Evolutionary conservation across 192 early-diverging fungal genomes (phyloP), one percentile per base, ranked within the genome.

Genomic region (Coemansia sp.): DNA sequence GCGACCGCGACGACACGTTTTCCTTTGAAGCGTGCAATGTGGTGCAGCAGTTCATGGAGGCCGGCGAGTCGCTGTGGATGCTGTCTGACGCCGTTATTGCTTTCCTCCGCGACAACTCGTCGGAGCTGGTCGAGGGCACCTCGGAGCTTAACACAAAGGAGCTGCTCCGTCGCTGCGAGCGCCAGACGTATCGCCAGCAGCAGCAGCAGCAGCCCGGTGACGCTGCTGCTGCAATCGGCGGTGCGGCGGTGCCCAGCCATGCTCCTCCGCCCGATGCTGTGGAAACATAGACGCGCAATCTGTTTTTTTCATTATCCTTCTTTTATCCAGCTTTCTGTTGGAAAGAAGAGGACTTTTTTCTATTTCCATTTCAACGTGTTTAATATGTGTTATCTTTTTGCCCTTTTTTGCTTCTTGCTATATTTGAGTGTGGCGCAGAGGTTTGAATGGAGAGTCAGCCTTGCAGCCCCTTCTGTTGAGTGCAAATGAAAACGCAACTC

Each of bases 11-110:
- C 58, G 80, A 82, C 58, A 77, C 80, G 41, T 82, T 82, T 41
- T 90, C 88, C 49, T 88, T 88, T 60, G 78, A 87, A 8, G 88
- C 90, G 4, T 91, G 89, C 62, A 80, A 85, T 40, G 88, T 86
- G 18, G 84, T 91, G n/a, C 85, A 90, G 74, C 85, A 84, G 62
- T 65, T 93, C 11, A 71, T 91, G 68, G 85, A 85, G 66, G 83
- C 87, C 47, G 87, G 89, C 55, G 88, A 90, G 58, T 75, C 77
- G 10, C 84, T 91, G 62, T 91, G 90, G 73, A 74, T 86, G 65
- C 85, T 92, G 21, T 71, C 79, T n/a, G 80, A 82, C 46, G 65
- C 70, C 1, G 73, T 74, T 8, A 77, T 80, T 47, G 64, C 67
- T 11, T 81, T 81, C 12, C 42, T 84, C 22, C 58, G 75, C 9